Evolutionary conservation across 2,329 filamentous ascomycete species (phyloP), one percentile per base, ranked within the genome.

Genomic region (Colletotrichum nymphaeae): DNA sequence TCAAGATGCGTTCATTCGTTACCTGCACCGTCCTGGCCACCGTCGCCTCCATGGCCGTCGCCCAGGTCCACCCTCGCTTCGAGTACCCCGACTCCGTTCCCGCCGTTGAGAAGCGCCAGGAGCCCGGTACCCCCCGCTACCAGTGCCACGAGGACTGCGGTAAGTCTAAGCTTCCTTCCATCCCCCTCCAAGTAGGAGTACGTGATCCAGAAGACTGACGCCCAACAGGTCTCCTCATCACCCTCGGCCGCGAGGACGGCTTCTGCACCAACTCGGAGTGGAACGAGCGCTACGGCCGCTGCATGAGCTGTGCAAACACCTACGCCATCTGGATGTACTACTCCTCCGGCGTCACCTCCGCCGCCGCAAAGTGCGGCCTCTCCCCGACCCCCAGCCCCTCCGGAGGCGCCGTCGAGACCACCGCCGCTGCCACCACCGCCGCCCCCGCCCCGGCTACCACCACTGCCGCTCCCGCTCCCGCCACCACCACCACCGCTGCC

Each of bases 81-180:
- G 73, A 75, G 65, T 73, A 65, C 52, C 74, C 71, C 67, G 63
- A 57, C 11, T 30, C 24, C 6, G 65, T 75, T 35, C 66, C 67
- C 9, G 59, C 59, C 26, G 76, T 86, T 2, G 72, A 84, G 66
- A 81, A 80, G 74, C 84, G 85, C 59, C 86, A 87, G 76, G 82
- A 83, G 22, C 84, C 84, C 14, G 86, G 85, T 6, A 84, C 84
- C 8, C 83, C 85, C 19, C 76, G 79, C 3, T 87, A 84, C 74
- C 81, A 83, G 26, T 87, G 86, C 78, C 85, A 87, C 73, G 83
- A 84, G 70, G 83, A 85, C 74, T 87, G 86, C 76, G 85, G 85
- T 85, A 78, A 67, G 81, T 77, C 30, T 7, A n/a, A 12, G 14
- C 19, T 4, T n/a, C 1, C 7, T 19, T 2, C 8, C 42, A 6